A percentile compares a stretch with the other conserved stretches of the same genome.
phyloP scores from a whole-genome alignment of 129 eudicot species.

The Scalesia atractyloides region DNA sequence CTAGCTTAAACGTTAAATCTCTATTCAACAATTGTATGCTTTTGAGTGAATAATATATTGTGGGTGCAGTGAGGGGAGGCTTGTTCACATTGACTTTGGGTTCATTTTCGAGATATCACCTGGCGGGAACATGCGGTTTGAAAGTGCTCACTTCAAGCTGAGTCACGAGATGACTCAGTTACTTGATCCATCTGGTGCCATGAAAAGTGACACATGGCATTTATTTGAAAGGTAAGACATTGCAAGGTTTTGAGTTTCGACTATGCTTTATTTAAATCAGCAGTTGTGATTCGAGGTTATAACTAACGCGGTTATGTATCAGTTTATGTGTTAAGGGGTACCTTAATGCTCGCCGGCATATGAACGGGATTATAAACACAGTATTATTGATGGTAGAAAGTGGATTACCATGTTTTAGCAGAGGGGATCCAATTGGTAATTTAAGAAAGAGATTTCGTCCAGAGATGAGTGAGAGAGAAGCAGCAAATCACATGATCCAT shows the following conservation, averaged over 20 bases:
- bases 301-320: constrained; percentile 20
- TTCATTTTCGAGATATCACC: constrained; percentile 97
- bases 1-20: neutral
- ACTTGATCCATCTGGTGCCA: constrained; percentile 95
- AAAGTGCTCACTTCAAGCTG: constrained; percentile 96
- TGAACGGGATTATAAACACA: constrained; percentile 89
- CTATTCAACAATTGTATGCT: neutral
- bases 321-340: constrained; percentile 98
- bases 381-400: constrained; percentile 89
- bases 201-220: constrained; percentile 97
- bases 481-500: constrained; percentile 95
- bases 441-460: constrained; percentile 96
- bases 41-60: constrained; percentile 13
- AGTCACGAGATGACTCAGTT: constrained; percentile 99
- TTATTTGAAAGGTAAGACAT: constrained; percentile 73
- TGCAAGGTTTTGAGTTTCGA: neutral
- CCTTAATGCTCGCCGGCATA: constrained; percentile 86
- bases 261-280: neutral
- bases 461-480: constrained; percentile 96
- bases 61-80: constrained; percentile 83
- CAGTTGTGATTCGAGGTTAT: neutral
- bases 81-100: constrained; percentile 97
- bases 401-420: constrained; percentile 97
- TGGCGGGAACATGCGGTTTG: constrained; percentile 97
- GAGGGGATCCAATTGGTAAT: constrained; percentile 95